A percentile compares a stretch with the other conserved stretches of the same genome.
phyloP scores from a whole-genome alignment of 352 stramenopile species.

The Stramenopiles sp. region DNA sequence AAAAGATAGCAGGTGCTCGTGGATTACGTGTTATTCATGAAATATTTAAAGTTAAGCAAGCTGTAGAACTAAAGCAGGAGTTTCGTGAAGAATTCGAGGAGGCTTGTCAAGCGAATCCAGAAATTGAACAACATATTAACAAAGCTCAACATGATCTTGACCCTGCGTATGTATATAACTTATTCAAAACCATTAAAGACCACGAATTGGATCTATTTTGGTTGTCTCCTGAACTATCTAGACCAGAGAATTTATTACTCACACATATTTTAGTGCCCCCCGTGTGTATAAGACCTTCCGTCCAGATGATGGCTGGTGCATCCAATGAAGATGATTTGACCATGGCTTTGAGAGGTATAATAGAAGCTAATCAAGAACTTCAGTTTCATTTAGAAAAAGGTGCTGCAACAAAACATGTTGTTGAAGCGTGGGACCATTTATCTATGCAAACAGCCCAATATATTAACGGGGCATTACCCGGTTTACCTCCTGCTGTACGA shows the following conservation, averaged over 20 bases:
- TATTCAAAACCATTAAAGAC: slow-evolving; percentile 78
- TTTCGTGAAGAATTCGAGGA: slow-evolving; percentile 13
- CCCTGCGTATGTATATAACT: slow-evolving; percentile 23
- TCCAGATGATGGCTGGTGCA: slow-evolving; percentile 71
- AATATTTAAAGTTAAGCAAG: slow-evolving; percentile 51
- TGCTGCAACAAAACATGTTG: slow-evolving; percentile 81
- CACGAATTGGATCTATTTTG: slow-evolving; percentile 89
- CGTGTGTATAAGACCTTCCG: slow-evolving; percentile 87
- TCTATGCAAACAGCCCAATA: slow-evolving; percentile 79
- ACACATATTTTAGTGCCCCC: slow-evolving; percentile 84
- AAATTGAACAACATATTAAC: slow-evolving; percentile 32
- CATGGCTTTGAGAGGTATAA: slow-evolving; percentile 93
- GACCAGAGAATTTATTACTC: slow-evolving; percentile 86
- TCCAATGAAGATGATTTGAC: slow-evolving; percentile 95
- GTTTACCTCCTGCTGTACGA: slow-evolving; percentile 62
- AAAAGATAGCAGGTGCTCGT: slow-evolving; percentile 65
- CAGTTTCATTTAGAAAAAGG: slow-evolving; percentile 61
- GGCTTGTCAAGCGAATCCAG: slow-evolving; percentile 22
- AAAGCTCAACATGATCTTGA: slow-evolving; percentile 56
- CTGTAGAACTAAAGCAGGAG: slow-evolving; percentile 11
- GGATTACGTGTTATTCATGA: slow-evolving; percentile 95
- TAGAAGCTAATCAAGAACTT: slow-evolving; percentile 88
- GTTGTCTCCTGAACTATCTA: slow-evolving; percentile 56
- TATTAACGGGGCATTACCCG: slow-evolving; percentile 92
- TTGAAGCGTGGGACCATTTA: slow-evolving; percentile 96